These are phyloP conservation scores for Triticum monococcum DNA, from an alignment of 176 grass and related monocot genomes.

Conservation along the genomic window DNA sequence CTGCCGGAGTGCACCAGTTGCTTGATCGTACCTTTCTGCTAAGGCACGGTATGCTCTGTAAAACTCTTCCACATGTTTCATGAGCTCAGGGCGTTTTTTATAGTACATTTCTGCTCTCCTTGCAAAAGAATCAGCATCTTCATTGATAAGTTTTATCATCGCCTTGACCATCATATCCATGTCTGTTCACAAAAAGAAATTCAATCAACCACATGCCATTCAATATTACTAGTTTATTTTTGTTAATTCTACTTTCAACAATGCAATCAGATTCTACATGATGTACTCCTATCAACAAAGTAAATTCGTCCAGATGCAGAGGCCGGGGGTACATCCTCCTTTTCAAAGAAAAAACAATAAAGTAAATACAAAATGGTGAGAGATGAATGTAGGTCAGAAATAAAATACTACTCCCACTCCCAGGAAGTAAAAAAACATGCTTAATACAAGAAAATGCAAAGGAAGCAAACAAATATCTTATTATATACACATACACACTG, in stretches of 20 bases:
- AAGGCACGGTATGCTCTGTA: conserved; percentile 65
- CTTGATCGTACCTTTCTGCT: conserved; percentile 69
- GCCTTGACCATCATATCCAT: conserved; percentile 69
- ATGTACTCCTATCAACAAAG: background rate
- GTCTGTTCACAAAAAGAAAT: conserved; percentile 48
- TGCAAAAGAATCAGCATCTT: conserved; percentile 79
- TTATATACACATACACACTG: background rate
- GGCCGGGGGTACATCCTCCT: no score
- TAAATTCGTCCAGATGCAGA: no score
- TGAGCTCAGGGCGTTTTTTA: conserved; percentile 69
- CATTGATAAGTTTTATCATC: conserved; percentile 81
- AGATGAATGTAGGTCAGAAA: background rate
- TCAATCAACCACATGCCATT: background rate
- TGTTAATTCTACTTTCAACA: background rate
- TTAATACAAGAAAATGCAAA: conserved; percentile 19
- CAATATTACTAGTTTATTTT: conserved; percentile 10
- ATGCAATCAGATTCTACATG: background rate
- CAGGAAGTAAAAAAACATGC: background rate
- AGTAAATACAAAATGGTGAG: background rate
- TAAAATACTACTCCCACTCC: background rate
- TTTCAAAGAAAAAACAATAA: no score
- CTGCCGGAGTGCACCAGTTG: conserved; percentile 51
- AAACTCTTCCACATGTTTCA: conserved; percentile 80
- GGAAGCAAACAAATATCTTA: background rate
- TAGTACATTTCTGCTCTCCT: conserved; percentile 84